Percentiles rank a stretch among this genome's conserved stretches.
Conservation (phyloP, 805 yeast genomes). For the Geotrichum ghanense region DNA sequence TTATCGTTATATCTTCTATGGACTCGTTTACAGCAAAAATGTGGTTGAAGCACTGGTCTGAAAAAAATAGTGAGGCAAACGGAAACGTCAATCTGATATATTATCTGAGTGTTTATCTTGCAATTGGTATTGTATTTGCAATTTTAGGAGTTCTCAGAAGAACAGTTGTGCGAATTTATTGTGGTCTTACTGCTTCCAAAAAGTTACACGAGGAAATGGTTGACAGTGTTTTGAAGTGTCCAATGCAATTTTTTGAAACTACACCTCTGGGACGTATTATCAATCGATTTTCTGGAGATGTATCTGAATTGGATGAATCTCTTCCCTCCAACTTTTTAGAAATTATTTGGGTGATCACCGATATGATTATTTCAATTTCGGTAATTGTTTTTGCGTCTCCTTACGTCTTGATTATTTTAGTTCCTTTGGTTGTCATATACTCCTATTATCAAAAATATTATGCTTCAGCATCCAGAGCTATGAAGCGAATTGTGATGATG, state of each 20-base stretch:
- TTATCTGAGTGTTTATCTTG: constrained; percentile 59
- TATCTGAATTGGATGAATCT: constrained; percentile 78
- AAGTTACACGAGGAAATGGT: constrained; percentile 66
- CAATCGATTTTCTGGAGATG: constrained; percentile 84
- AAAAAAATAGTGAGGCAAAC: constrained; percentile 44
- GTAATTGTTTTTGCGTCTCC: constrained; percentile 86
- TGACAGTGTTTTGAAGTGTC: constrained; percentile 62
- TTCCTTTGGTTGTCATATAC: constrained; percentile 60
- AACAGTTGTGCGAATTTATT: constrained; percentile 43
- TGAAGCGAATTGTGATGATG: constrained; percentile 59
- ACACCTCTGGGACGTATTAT: constrained; percentile 89
- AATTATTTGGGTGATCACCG: constrained; percentile 26
- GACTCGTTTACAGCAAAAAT: constrained; percentile 59
- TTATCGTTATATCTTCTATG: constrained; percentile 38
- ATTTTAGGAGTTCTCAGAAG: constrained; percentile 40
- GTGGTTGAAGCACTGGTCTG: constrained; percentile 91
- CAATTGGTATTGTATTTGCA: constrained; percentile 42
- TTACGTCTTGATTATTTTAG: constrained; percentile 59
- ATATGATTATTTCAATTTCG: constrained; percentile 46
- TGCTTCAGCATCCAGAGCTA: constrained; percentile 60
- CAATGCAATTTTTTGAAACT: constrained; percentile 90
- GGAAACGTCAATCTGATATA: constrained; percentile 48
- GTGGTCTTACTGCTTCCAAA: constrained; percentile 16
- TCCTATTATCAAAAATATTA: constrained; percentile 61
- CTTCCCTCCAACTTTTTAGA: constrained; percentile 27